A percentile compares a stretch with the other conserved stretches of the same genome.
Conservation (phyloP, 495 filamentous ascomycete species). For the Ramalina peruviana region DNA sequence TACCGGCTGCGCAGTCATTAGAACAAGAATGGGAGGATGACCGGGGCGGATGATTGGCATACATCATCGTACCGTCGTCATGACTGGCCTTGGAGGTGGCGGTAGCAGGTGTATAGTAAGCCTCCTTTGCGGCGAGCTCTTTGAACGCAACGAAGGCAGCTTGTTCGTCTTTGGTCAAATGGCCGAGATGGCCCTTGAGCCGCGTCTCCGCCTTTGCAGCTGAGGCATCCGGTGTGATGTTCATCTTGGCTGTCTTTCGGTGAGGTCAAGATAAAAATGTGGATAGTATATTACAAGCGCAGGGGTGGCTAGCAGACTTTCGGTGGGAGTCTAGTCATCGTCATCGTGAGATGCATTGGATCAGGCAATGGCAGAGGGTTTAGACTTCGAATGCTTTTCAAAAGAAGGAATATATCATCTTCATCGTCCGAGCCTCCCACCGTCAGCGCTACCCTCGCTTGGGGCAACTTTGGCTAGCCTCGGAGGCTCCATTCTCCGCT, state of each 20-base stretch:
- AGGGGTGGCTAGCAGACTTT: no score
- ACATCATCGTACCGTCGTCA: conserved; percentile 16
- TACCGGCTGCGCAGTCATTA: conserved; percentile 11
- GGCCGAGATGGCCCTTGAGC: conserved; percentile 15
- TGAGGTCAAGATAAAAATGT: no score
- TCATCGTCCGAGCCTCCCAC: no score
- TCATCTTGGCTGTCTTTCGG: neutral
- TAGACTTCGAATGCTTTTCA: no score
- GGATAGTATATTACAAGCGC: no score
- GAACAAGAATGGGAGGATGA: neutral
- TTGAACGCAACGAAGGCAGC: conserved; percentile 12
- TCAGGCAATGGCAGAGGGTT: no score
- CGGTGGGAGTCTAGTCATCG: no score
- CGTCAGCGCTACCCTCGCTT: no score
- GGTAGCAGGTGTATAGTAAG: conserved; percentile 8
- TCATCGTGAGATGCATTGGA: no score
- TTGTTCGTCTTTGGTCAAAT: conserved; percentile 11
- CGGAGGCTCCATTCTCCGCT: no score
- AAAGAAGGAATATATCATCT: no score
- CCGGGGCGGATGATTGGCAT: neutral
- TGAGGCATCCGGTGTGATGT: conserved; percentile 9
- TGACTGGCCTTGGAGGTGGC: conserved; percentile 10
- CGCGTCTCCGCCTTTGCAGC: conserved; percentile 9
- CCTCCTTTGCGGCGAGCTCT: conserved; percentile 7
- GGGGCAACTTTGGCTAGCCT: no score